phyloP scores from a whole-genome alignment of 1,139 yeast species.

The Taphrina flavorubra region DNA sequence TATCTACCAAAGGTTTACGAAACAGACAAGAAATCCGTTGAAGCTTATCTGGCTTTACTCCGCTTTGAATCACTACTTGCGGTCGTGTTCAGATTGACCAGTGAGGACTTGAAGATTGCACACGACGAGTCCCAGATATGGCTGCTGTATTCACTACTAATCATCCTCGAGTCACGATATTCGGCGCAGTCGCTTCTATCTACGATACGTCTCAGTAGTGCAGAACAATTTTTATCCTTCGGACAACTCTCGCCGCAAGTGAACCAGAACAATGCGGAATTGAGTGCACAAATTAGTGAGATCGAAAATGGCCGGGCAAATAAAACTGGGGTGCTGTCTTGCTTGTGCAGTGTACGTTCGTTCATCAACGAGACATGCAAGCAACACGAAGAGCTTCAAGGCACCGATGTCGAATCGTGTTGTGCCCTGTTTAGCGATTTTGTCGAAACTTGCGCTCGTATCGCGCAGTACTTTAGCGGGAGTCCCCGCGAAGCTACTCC shows the following conservation, averaged over 20 bases:
- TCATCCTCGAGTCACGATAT: not conserved
- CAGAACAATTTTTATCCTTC: not conserved
- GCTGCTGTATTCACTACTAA: not conserved
- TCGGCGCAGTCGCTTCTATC: not conserved
- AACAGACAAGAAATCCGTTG: conserved; percentile 38
- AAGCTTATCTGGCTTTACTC: conserved; percentile 29
- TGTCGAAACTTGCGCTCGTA: not conserved
- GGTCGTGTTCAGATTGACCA: not conserved
- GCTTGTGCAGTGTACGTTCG: not conserved
- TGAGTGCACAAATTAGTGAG: not conserved
- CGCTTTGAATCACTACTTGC: conserved; percentile 31
- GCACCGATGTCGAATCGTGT: not conserved
- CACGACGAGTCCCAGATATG: not conserved
- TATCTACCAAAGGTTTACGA: conserved; percentile 43
- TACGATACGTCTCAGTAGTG: not conserved
- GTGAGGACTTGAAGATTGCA: not conserved
- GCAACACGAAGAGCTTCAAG: not conserved
- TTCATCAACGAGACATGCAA: not conserved
- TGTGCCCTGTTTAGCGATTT: not conserved
- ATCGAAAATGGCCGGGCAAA: not conserved
- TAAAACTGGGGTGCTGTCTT: not conserved
- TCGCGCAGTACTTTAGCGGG: not conserved
- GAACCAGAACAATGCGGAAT: not conserved
- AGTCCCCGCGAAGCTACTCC: not conserved
- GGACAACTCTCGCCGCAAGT: not conserved